These are phyloP conservation scores for Mycena epipterygia DNA, from an alignment of 768 basidiomycete genomes.

Conservation along the genomic window DNA sequence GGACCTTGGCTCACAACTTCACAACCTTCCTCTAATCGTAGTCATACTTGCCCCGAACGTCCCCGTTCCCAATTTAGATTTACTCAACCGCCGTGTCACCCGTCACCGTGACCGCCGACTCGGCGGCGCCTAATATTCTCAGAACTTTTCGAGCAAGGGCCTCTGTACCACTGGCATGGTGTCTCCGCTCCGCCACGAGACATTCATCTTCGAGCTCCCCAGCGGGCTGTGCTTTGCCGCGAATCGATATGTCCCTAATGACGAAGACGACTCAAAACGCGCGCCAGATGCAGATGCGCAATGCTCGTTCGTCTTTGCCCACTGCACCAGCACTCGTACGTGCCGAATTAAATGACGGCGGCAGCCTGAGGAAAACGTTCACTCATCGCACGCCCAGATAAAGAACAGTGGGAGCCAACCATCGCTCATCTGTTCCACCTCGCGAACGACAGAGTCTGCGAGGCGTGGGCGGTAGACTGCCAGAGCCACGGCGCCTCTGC, in stretches of 20 bases:
- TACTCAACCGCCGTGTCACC: too few species aligned
- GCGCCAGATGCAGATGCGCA: background rate
- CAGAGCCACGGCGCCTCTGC: background rate
- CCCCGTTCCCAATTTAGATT: too few species aligned
- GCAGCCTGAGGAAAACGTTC: background rate
- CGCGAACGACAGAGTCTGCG: background rate
- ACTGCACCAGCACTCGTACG: background rate
- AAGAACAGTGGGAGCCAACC: background rate
- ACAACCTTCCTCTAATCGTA: too few species aligned
- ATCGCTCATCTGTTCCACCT: background rate
- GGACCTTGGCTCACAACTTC: too few species aligned
- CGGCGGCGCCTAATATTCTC: too few species aligned
- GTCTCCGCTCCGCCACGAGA: too few species aligned
- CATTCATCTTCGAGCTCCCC: background rate
- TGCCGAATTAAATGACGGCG: background rate
- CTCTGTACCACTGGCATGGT: too few species aligned
- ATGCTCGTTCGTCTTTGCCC: background rate
- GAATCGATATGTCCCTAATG: background rate
- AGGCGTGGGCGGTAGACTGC: background rate
- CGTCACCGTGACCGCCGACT: too few species aligned
- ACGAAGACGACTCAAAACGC: too few species aligned
- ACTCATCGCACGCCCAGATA: background rate
- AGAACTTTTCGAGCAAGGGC: too few species aligned
- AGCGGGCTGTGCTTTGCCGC: background rate
- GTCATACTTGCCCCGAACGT: too few species aligned